A percentile compares a stretch with the other conserved stretches of the same genome.
phyloP scores from a whole-genome alignment of 306 rosid species.

The Cucurbita ficifolia region DNA sequence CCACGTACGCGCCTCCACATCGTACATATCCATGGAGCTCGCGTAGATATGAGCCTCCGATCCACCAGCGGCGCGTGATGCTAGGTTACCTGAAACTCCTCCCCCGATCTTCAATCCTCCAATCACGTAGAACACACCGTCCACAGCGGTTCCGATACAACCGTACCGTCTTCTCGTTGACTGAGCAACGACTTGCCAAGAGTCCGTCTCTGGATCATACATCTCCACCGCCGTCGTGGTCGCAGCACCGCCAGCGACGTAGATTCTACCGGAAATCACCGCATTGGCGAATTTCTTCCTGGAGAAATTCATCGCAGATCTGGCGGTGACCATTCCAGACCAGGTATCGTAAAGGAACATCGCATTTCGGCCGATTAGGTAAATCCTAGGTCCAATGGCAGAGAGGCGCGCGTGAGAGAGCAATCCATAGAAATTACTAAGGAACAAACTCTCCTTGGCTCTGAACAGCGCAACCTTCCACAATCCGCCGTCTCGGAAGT shows the following conservation, averaged over 20 bases:
- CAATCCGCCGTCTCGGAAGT: background rate
- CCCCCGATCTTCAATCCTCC: constrained; percentile 57
- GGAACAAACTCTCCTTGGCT: constrained; percentile 14
- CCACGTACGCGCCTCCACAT: constrained; percentile 45
- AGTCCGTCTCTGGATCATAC: constrained; percentile 26
- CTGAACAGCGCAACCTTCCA: constrained; percentile 35
- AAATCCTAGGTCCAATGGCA: constrained; percentile 36
- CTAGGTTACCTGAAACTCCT: background rate
- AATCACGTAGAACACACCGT: constrained; percentile 37
- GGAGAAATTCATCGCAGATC: constrained; percentile 32
- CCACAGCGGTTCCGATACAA: constrained; percentile 48
- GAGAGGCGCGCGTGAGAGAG: constrained; percentile 39
- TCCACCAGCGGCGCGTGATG: background rate
- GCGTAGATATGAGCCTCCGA: constrained; percentile 46
- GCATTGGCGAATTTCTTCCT: constrained; percentile 54
- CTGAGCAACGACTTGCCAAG: constrained; percentile 31
- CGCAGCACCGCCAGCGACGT: constrained; percentile 47
- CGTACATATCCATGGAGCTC: constrained; percentile 65
- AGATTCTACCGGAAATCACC: constrained; percentile 28
- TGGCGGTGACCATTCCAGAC: constrained; percentile 24
- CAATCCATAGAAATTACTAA: constrained; percentile 17
- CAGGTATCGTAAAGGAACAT: constrained; percentile 46
- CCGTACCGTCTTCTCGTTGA: constrained; percentile 48
- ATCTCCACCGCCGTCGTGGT: constrained; percentile 34
- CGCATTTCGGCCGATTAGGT: constrained; percentile 35